Evolutionary conservation across 164 flowering plant species (phyloP).

Genomic region (Annona squamosa): DNA sequence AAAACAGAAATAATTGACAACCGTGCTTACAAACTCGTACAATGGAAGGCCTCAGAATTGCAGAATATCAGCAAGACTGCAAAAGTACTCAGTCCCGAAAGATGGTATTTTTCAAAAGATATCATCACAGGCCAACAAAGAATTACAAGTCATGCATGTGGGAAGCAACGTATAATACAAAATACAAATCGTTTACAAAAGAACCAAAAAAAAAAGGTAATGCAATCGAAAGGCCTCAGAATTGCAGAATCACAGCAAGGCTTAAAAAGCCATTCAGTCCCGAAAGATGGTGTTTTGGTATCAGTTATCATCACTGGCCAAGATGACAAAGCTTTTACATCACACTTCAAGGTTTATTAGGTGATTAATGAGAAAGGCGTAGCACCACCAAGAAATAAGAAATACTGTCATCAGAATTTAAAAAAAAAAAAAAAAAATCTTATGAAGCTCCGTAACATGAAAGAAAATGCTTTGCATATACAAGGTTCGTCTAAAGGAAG

Average conservation of each 20-base stretch:
- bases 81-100: conserved; percentile 18
- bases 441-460: no score
- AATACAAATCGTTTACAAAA: not conserved
- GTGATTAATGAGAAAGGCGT: no score
- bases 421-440: no score
- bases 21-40: not conserved
- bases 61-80: conserved; percentile 13
- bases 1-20: not conserved
- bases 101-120: conserved; percentile 3
- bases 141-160: no score
- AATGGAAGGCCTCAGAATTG: conserved; percentile 11
- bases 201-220: not conserved
- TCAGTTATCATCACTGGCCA: conserved; percentile 8
- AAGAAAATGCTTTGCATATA: no score
- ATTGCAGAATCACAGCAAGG: conserved; percentile 17
- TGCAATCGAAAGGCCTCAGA: conserved; percentile 5
- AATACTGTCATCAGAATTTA: no score
- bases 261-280: conserved; percentile 16
- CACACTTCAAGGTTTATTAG: no score
- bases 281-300: conserved; percentile 9
- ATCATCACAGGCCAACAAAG: conserved; percentile 7
- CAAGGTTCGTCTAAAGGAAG: no score
- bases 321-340: not conserved
- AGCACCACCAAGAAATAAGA: no score
- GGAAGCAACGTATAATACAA: no score